phyloP scores from a whole-genome alignment of 2,329 filamentous ascomycete species.

The Penicillium sp. region DNA sequence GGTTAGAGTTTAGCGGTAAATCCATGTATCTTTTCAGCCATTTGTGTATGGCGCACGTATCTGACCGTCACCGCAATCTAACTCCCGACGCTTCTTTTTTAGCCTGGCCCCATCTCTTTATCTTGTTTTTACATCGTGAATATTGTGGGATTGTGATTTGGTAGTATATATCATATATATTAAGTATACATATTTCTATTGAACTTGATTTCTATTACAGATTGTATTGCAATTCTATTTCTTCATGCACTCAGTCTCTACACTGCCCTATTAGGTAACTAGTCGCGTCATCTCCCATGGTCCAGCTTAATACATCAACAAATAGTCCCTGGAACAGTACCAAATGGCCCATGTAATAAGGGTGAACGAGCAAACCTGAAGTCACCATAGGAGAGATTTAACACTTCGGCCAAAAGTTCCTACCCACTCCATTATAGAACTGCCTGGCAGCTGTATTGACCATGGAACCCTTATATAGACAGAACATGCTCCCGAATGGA shows the following conservation, averaged over 20 bases:
- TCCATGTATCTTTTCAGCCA: conserved; percentile 9
- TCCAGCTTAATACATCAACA: conserved; percentile 5
- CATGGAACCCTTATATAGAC: conserved; percentile 9
- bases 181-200: neutral
- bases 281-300: conserved; percentile 9
- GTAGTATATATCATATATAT: neutral
- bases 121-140: neutral
- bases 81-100: conserved; percentile 29
- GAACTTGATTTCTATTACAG: neutral
- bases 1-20: neutral
- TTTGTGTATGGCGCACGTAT: conserved; percentile 9
- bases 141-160: neutral
- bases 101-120: conserved; percentile 21
- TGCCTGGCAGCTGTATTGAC: conserved; percentile 9
- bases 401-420: conserved; percentile 23
- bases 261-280: neutral
- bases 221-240: neutral
- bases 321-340: neutral
- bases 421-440: conserved; percentile 11
- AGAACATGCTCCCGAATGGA: conserved; percentile 2
- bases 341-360: neutral
- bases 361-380: conserved; percentile 20
- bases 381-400: conserved; percentile 12
- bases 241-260: neutral
- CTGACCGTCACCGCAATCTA: conserved; percentile 19